A percentile compares a stretch with the other conserved stretches of the same genome.
phyloP scores from a whole-genome alignment of 257 asterid genomes.

The Salvia rosmarinus region DNA sequence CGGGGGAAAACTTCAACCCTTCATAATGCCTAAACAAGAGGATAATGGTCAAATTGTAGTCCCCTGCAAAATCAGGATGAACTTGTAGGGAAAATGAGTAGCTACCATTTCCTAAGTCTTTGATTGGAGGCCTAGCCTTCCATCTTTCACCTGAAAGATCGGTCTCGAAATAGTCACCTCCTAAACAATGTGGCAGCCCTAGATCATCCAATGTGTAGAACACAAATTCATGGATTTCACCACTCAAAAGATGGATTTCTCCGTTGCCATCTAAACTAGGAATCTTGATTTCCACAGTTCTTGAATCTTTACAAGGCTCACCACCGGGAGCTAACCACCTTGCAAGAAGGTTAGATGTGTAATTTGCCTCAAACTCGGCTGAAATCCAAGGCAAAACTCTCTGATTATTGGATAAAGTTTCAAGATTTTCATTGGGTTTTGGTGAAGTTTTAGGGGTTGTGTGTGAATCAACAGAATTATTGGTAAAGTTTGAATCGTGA shows the following conservation, averaged over 20 bases:
- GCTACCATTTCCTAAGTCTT: conserved; percentile 71
- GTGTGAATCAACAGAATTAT: conserved; percentile 38
- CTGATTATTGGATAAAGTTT: conserved; percentile 30
- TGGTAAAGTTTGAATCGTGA: conserved; percentile 44
- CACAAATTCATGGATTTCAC: conserved; percentile 70
- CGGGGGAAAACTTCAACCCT: conserved; percentile 68
- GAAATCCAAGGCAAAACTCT: conserved; percentile 61
- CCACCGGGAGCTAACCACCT: conserved; percentile 74
- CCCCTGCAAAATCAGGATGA: conserved; percentile 82
- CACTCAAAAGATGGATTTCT: conserved; percentile 51
- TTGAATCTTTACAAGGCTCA: conserved; percentile 67
- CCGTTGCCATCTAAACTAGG: conserved; percentile 53
- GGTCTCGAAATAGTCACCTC: conserved; percentile 90
- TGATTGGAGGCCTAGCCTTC: conserved; percentile 87
- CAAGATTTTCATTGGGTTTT: conserved; percentile 29
- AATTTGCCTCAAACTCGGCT: conserved; percentile 58
- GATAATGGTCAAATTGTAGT: conserved; percentile 71
- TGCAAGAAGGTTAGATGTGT: conserved; percentile 56
- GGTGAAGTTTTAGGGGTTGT: conserved; percentile 32
- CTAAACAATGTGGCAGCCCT: conserved; percentile 65
- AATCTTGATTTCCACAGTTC: conserved; percentile 55
- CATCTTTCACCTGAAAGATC: conserved; percentile 81
- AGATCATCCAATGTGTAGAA: conserved; percentile 80
- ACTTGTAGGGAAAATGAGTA: conserved; percentile 71
- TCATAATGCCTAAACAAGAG: conserved; percentile 67